Percentiles rank a stretch among this genome's conserved stretches.
These are phyloP conservation scores for Talaromyces marneffei DNA, from an alignment of 2,329 filamentous ascomycete genomes.

Conservation along the genomic window DNA sequence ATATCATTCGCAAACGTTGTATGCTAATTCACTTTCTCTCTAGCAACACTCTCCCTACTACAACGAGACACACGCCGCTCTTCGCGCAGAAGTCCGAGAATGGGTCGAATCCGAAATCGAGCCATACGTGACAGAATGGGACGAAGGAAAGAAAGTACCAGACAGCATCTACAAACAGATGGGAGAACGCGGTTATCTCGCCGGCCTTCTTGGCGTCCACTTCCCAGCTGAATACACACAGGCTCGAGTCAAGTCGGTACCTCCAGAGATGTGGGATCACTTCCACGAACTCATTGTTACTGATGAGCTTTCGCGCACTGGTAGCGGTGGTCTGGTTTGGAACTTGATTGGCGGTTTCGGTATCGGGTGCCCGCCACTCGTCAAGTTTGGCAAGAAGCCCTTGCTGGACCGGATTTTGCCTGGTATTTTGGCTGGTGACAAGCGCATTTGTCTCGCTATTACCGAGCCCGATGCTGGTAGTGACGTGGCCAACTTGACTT, in stretches of 20 bases:
- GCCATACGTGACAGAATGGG: constrained; percentile 91
- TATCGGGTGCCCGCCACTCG: constrained; percentile 83
- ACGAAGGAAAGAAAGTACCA: constrained; percentile 87
- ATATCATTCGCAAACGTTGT: constrained; percentile 7
- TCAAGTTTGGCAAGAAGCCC: constrained; percentile 84
- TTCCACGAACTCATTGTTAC: constrained; percentile 97
- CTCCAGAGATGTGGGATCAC: constrained; percentile 88
- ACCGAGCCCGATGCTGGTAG: constrained; percentile 93
- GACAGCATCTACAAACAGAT: constrained; percentile 90
- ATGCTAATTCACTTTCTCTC: neutral
- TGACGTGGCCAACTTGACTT: constrained; percentile 91
- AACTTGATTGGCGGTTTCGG: constrained; percentile 95
- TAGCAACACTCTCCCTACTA: constrained; percentile 95
- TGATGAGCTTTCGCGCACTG: constrained; percentile 84
- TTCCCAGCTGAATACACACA: constrained; percentile 72
- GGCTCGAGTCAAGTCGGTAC: constrained; percentile 68
- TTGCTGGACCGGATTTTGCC: constrained; percentile 84
- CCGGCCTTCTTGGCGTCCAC: constrained; percentile 75
- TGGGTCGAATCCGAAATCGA: constrained; percentile 89
- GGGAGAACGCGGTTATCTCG: constrained; percentile 83
- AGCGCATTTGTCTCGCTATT: constrained; percentile 95
- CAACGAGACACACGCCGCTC: constrained; percentile 86
- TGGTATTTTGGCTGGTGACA: constrained; percentile 81
- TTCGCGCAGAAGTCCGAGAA: constrained; percentile 83
- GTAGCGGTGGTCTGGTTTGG: constrained; percentile 92